Evolutionary conservation across 768 basidiomycete species (phyloP).

Genomic region (Pleurotus djamor): DNA sequence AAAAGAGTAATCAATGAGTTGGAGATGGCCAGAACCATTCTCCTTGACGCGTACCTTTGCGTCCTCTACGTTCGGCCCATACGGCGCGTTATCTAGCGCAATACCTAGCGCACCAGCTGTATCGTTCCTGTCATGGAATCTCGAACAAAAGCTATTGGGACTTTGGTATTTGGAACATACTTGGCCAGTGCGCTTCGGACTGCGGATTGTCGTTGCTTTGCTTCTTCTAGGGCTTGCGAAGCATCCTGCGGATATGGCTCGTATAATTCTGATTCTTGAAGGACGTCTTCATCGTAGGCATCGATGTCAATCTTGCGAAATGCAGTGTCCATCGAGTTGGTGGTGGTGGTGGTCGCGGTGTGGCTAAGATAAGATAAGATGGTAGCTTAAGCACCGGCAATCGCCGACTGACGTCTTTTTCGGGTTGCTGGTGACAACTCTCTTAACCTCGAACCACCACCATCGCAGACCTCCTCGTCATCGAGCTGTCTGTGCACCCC

Average conservation of each 20-base stretch:
- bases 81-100: conserved; percentile 82
- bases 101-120: conserved; percentile 66
- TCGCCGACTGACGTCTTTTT: neutral
- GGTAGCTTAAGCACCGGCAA: too few species aligned
- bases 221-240: conserved; percentile 67
- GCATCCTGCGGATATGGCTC: conserved; percentile 83
- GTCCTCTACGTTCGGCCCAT: conserved; percentile 82
- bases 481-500: conserved; percentile 1
- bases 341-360: neutral
- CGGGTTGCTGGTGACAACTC: neutral
- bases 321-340: conserved; percentile 41
- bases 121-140: conserved; percentile 57
- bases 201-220: conserved; percentile 68
- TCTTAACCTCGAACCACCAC: neutral
- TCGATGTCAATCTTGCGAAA: conserved; percentile 97
- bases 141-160: conserved; percentile 1
- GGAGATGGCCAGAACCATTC: neutral
- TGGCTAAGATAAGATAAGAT: neutral
- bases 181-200: conserved; percentile 75
- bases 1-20: neutral
- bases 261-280: conserved; percentile 84
- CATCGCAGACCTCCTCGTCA: conserved; percentile 3
- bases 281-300: conserved; percentile 85
- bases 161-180: conserved; percentile 38
- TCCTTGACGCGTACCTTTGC: conserved; percentile 66